Conservation (phyloP, 208 protist species). For the Trypanosoma grayi region DNA sequence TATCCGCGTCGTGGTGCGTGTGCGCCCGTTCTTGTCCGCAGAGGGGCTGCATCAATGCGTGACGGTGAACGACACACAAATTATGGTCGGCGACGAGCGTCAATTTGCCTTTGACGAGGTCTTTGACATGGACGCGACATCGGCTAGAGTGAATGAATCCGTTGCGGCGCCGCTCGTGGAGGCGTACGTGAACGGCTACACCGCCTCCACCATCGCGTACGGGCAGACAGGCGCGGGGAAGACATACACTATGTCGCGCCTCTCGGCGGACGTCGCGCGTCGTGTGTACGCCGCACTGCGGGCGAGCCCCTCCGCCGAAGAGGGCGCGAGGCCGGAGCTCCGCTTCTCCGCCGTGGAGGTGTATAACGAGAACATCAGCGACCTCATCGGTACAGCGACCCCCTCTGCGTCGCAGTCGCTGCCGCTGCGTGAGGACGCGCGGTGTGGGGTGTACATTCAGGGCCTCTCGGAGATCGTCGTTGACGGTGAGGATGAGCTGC, state of each 20-base stretch:
- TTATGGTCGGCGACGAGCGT: conserved; percentile 80
- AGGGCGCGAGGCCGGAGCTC: conserved; percentile 11
- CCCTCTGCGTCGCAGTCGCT: conserved; percentile 23
- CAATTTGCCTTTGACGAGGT: conserved; percentile 92
- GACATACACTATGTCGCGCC: conserved; percentile 91
- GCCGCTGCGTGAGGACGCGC: conserved; percentile 83
- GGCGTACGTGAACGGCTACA: conserved; percentile 86
- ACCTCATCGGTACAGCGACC: conserved; percentile 58
- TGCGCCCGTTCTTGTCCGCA: conserved; percentile 80
- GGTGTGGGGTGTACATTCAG: conserved; percentile 76
- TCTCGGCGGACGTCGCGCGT: conserved; percentile 76
- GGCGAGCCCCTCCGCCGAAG: conserved; percentile 7
- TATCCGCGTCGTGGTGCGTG: conserved; percentile 82
- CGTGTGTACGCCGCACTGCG: conserved; percentile 73
- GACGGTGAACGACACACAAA: conserved; percentile 47
- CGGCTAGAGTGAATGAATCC: conserved; percentile 71
- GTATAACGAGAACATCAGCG: conserved; percentile 93
- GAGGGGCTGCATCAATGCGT: conserved; percentile 63
- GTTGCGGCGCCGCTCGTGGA: conserved; percentile 74
- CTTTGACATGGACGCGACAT: conserved; percentile 56
- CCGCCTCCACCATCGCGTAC: conserved; percentile 93
- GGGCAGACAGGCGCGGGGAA: conserved; percentile 95
- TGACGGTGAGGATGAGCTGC: conserved; percentile 58
- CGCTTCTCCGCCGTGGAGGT: conserved; percentile 89
- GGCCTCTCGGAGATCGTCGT: conserved; percentile 75